A percentile compares a stretch with the other conserved stretches of the same genome.
Evolutionary conservation across 2,329 filamentous ascomycete genomes (phyloP).

Genomic region (Fonsecaea multimorphosa): DNA sequence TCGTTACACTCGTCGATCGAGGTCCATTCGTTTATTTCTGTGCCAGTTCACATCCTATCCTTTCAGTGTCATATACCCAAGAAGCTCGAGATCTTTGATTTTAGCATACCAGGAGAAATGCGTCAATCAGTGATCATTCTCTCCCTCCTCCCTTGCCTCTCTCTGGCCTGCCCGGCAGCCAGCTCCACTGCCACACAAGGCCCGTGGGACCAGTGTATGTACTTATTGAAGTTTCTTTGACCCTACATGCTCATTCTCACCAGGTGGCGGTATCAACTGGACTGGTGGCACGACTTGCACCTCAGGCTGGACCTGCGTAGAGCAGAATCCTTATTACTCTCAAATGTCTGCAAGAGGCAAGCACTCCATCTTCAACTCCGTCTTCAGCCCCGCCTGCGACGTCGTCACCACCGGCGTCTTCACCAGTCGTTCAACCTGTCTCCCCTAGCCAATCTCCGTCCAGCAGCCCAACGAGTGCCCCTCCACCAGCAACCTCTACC

Average conservation of each 20-base stretch:
- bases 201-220: constrained; percentile 34
- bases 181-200: constrained; percentile 18
- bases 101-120: constrained; percentile 19
- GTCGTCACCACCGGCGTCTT: constrained; percentile 10
- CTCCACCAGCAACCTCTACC: constrained; percentile 17
- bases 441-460: neutral
- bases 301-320: constrained; percentile 45
- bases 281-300: constrained; percentile 45
- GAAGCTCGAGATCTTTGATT: neutral
- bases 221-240: neutral
- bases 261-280: constrained; percentile 46
- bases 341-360: constrained; percentile 44
- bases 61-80: constrained; percentile 1
- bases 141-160: constrained; percentile 22
- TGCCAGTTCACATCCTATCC: constrained; percentile 13
- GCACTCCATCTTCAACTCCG: constrained; percentile 4
- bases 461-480: constrained; percentile 6
- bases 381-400: constrained; percentile 14
- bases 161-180: constrained; percentile 24
- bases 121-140: constrained; percentile 15
- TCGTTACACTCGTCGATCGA: constrained; percentile 34
- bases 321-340: constrained; percentile 46
- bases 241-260: neutral
- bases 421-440: constrained; percentile 9
- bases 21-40: constrained; percentile 27